Evolutionary conservation across 2,329 filamentous ascomycete genomes (phyloP).

Genomic region (Xylariales sp.): DNA sequence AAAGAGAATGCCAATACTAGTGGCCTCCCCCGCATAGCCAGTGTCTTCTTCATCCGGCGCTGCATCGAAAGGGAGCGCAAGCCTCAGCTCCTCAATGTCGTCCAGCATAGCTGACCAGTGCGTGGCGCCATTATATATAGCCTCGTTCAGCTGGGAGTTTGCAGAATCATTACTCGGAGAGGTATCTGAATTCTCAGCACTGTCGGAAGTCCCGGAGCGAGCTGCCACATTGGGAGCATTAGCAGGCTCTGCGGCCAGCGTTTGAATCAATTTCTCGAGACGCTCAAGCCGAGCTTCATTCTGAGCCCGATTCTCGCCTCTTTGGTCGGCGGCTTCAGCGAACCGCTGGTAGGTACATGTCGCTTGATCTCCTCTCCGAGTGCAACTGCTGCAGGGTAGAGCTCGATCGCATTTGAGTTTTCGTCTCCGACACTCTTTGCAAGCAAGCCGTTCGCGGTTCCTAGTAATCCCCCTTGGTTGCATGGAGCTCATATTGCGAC

Average conservation of each 20-base stretch:
- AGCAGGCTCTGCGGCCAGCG: background rate
- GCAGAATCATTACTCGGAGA: background rate
- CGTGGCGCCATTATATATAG: constrained; percentile 2
- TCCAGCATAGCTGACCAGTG: constrained; percentile 5
- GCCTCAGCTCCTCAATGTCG: constrained; percentile 1
- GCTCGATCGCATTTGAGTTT: constrained; percentile 3
- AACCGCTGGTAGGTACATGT: constrained; percentile 2
- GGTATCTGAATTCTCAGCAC: background rate
- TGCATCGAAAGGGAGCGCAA: background rate
- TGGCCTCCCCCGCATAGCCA: background rate
- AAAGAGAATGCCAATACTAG: background rate
- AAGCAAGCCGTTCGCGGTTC: constrained; percentile 3
- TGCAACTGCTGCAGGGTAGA: constrained; percentile 1
- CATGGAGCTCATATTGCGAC: no score
- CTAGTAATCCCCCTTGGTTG: no score
- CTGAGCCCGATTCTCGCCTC: background rate
- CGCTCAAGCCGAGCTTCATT: constrained; percentile 2
- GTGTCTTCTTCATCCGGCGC: background rate
- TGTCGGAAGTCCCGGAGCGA: no score
- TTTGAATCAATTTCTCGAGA: constrained; percentile 2
- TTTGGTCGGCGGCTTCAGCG: background rate
- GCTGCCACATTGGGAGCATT: no score
- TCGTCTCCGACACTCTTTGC: constrained; percentile 4
- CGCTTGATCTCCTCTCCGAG: constrained; percentile 1
- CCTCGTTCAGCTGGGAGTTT: background rate